A percentile compares a stretch with the other conserved stretches of the same genome.
phyloP scores from a whole-genome alignment of 163 green algal species.

The Botryococcus braunii region DNA sequence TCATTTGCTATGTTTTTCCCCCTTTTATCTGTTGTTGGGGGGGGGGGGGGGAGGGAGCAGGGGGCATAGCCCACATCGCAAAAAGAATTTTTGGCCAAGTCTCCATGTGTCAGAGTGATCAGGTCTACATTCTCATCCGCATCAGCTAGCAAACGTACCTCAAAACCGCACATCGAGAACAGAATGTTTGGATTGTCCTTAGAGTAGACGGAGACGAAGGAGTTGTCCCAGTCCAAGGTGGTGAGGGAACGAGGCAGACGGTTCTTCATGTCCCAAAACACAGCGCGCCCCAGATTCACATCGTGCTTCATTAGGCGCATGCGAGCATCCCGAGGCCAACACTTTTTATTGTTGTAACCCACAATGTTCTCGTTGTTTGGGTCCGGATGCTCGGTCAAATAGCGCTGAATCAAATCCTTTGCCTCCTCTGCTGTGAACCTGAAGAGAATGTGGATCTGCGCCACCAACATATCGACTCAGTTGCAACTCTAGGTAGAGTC shows the following conservation, averaged over 20 bases:
- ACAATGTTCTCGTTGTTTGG: slow-evolving; percentile 99
- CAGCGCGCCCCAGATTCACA: slow-evolving; percentile 95
- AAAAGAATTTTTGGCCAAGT: too few relatives aligned
- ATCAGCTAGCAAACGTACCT: too few relatives aligned
- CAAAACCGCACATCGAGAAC: slow-evolving; percentile 97
- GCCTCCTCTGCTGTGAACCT: slow-evolving; percentile 93
- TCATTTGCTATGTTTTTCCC: too few relatives aligned
- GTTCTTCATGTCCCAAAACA: slow-evolving; percentile 99
- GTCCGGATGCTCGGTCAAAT: slow-evolving; percentile 98
- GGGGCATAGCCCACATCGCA: too few relatives aligned
- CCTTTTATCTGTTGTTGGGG: too few relatives aligned
- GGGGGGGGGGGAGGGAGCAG: too few relatives aligned
- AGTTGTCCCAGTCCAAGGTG: slow-evolving; percentile 97
- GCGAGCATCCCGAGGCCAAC: slow-evolving; percentile 95
- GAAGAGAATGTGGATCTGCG: slow-evolving; percentile 83
- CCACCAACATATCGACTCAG: too few relatives aligned
- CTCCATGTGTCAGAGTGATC: too few relatives aligned
- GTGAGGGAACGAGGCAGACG: slow-evolving; percentile 70
- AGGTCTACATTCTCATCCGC: too few relatives aligned
- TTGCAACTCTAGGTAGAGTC: slow-evolving; percentile 7
- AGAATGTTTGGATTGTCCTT: slow-evolving; percentile 99
- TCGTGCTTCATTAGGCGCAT: slow-evolving; percentile 99
- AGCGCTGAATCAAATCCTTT: slow-evolving; percentile 96
- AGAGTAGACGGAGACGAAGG: slow-evolving; percentile 92
- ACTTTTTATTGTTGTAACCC: slow-evolving; percentile 98